Evolutionary conservation across 345 rosid genomes (phyloP).

Genomic region (Adansonia digitata): DNA sequence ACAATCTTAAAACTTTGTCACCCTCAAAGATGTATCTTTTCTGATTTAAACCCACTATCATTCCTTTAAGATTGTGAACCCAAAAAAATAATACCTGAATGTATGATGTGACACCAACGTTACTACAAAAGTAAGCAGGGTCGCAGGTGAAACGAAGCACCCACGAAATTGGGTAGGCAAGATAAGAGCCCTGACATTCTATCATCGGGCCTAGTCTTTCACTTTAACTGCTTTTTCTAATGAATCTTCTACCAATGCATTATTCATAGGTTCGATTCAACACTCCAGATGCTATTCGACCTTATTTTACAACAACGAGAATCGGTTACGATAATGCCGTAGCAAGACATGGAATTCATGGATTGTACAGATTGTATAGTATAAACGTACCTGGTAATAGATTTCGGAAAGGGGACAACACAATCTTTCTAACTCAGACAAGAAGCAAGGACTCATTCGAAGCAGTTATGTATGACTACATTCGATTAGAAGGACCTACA

Average conservation of each 20-base stretch:
- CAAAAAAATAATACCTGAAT: too few species aligned
- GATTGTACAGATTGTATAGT: slow-evolving; percentile 60
- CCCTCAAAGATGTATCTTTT: too few species aligned
- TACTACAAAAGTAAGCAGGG: too few species aligned
- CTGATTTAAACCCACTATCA: too few species aligned
- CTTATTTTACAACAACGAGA: slow-evolving; percentile 46
- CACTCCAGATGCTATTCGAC: slow-evolving; percentile 1
- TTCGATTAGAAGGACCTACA: slow-evolving; percentile 66
- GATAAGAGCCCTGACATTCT: too few species aligned
- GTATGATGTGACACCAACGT: too few species aligned
- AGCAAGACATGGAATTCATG: slow-evolving; percentile 87
- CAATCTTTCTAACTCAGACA: slow-evolving; percentile 58
- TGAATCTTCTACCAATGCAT: neutral
- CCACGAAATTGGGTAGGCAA: too few species aligned
- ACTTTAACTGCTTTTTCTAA: neutral
- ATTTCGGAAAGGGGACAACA: slow-evolving; percentile 44
- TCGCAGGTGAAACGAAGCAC: too few species aligned
- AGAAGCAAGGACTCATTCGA: slow-evolving; percentile 32
- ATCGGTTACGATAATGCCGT: slow-evolving; percentile 76
- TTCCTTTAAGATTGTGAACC: too few species aligned
- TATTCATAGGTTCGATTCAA: slow-evolving; percentile 55
- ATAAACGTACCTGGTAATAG: slow-evolving; percentile 31
- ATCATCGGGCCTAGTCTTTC: too few species aligned
- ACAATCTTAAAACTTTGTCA: too few species aligned
- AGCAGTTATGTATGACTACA: slow-evolving; percentile 83